Evolutionary conservation across 2,329 filamentous ascomycete species (phyloP).

Genomic region (Claviceps sorghi): DNA sequence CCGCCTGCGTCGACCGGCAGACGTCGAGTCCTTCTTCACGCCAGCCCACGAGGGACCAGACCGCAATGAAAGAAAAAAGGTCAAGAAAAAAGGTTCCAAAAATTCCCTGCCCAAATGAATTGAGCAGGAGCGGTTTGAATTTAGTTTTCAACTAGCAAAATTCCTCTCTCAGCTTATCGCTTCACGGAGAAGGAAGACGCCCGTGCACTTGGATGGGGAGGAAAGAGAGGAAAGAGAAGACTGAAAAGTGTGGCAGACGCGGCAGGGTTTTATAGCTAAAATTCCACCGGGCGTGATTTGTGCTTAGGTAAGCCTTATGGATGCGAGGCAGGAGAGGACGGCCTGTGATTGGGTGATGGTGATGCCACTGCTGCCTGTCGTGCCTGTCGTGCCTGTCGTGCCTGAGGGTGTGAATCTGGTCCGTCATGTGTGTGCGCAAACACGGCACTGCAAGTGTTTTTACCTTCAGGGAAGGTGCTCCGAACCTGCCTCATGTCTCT

Average conservation of each 20-base stretch:
- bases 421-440: not conserved
- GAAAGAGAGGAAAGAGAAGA: constrained; percentile 27
- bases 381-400: no score
- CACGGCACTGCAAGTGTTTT: no score
- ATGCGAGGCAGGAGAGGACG: not conserved
- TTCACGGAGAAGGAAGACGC: constrained; percentile 47
- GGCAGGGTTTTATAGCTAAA: constrained; percentile 19
- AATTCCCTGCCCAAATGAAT: constrained; percentile 55
- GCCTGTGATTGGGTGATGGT: not conserved
- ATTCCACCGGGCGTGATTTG: not conserved
- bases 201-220: constrained; percentile 48
- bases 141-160: constrained; percentile 85
- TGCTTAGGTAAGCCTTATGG: constrained; percentile 6
- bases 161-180: constrained; percentile 63
- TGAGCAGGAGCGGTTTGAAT: constrained; percentile 54
- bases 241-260: constrained; percentile 12
- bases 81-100: constrained; percentile 40
- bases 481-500: no score
- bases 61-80: constrained; percentile 28
- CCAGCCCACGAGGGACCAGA: constrained; percentile 16
- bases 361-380: not conserved
- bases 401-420: not conserved
- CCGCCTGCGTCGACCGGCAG: not conserved
- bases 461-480: not conserved
- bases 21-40: constrained; percentile 24